These are phyloP conservation scores for Termitomyces heimii DNA, from an alignment of 768 basidiomycete genomes.

Conservation along the genomic window DNA sequence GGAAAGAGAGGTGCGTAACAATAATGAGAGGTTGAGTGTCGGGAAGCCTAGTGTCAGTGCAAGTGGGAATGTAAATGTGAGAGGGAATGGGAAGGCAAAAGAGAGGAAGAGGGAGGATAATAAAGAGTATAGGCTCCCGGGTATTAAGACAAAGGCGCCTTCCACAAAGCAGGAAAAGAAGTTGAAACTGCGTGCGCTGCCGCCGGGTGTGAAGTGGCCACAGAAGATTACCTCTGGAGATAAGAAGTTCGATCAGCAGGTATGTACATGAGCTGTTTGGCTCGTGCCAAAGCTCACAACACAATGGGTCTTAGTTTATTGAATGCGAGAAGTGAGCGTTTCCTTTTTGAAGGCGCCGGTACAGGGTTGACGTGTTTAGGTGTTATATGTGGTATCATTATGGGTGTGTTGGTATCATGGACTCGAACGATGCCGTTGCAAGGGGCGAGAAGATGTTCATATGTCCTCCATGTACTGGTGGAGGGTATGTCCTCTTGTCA, in stretches of 20 bases:
- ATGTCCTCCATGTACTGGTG: constrained; percentile 36
- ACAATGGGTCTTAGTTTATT: constrained; percentile 15
- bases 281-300: constrained; percentile 12
- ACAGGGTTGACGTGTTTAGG: constrained; percentile 15
- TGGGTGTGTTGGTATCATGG: constrained; percentile 40
- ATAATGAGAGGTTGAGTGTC: neutral
- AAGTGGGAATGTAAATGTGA: neutral
- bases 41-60: neutral
- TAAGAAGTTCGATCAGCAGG: constrained; percentile 24
- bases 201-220: constrained; percentile 19
- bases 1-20: neutral
- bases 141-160: constrained; percentile 7
- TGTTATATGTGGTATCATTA: constrained; percentile 47
- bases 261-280: constrained; percentile 10
- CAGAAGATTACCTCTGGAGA: constrained; percentile 16
- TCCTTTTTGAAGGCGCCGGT: neutral
- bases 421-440: constrained; percentile 28
- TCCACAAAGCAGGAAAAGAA: constrained; percentile 2
- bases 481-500: constrained; percentile 20
- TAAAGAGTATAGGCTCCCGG: neutral
- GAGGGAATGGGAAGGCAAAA: constrained; percentile 8
- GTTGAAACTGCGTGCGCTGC: constrained; percentile 5
- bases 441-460: constrained; percentile 23
- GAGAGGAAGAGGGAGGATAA: constrained; percentile 4
- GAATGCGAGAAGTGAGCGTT: constrained; percentile 11